These are phyloP conservation scores for Amanita pseudoporphyria DNA, from an alignment of 768 basidiomycete genomes.

Conservation along the genomic window DNA sequence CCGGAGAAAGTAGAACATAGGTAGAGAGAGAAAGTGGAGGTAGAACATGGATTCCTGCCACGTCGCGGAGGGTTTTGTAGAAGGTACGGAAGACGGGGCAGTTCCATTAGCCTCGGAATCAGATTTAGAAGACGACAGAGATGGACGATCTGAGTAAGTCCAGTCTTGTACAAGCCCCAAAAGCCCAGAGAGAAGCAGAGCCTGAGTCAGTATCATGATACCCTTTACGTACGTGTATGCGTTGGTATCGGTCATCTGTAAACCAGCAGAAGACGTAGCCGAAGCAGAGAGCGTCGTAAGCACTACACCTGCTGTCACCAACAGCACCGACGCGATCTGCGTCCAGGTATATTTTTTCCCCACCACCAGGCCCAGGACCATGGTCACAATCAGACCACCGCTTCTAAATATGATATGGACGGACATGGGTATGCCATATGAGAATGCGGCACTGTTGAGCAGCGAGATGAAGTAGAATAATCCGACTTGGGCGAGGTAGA, in stretches of 20 bases:
- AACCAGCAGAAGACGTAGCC: slow-evolving; percentile 6
- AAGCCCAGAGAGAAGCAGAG: slow-evolving; percentile 71
- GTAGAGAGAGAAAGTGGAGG: slow-evolving; percentile 71
- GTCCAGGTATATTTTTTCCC: slow-evolving; percentile 54
- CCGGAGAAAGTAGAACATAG: slow-evolving; percentile 63
- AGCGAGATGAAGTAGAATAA: slow-evolving; percentile 74
- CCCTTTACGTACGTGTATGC: slow-evolving; percentile 52
- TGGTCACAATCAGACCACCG: slow-evolving; percentile 76
- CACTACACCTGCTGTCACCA: slow-evolving; percentile 73
- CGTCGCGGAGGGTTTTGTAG: slow-evolving; percentile 16
- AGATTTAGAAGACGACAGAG: slow-evolving; percentile 5
- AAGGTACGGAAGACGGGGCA: background rate
- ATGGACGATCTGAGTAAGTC: slow-evolving; percentile 42
- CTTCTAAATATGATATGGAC: slow-evolving; percentile 94
- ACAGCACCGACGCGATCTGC: slow-evolving; percentile 68
- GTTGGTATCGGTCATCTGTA: slow-evolving; percentile 12
- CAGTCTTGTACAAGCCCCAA: slow-evolving; percentile 82
- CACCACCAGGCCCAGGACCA: slow-evolving; percentile 69
- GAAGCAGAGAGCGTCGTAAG: slow-evolving; percentile 74
- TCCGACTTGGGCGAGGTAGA: slow-evolving; percentile 72
- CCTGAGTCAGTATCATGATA: slow-evolving; percentile 62
- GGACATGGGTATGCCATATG: slow-evolving; percentile 77
- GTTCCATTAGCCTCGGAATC: background rate
- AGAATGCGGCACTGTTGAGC: slow-evolving; percentile 90
- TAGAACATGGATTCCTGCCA: slow-evolving; percentile 96